phyloP scores from a whole-genome alignment of 257 asterid species.

The Gentiana dahurica region DNA sequence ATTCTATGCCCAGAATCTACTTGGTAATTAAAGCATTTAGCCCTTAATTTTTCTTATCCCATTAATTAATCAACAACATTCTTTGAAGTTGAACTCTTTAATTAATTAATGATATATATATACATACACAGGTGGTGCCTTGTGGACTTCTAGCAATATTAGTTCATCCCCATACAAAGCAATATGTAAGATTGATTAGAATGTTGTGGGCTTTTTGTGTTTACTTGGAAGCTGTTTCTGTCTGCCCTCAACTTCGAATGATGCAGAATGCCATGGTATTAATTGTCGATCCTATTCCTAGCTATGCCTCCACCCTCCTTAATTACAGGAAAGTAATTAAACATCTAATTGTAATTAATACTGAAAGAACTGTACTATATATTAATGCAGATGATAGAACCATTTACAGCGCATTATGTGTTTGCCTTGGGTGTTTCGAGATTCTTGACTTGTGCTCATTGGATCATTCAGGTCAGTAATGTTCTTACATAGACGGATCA shows the following conservation, averaged over 20 bases:
- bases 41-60: no score
- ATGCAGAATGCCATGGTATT: constrained; percentile 78
- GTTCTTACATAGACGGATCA: not conserved
- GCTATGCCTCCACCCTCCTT: no score
- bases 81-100: not conserved
- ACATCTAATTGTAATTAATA: no score
- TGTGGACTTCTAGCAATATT: constrained; percentile 46
- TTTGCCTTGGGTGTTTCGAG: constrained; percentile 85
- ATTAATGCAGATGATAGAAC: constrained; percentile 62
- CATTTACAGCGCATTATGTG: constrained; percentile 85
- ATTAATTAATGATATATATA: not conserved
- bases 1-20: constrained; percentile 51
- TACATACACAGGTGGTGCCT: constrained; percentile 41
- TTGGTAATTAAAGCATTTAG: constrained; percentile 33
- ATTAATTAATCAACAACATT: no score
- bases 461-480: constrained; percentile 72
- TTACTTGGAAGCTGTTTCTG: constrained; percentile 74
- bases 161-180: constrained; percentile 51
- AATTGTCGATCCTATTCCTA: no score
- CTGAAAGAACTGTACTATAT: no score
- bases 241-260: constrained; percentile 87
- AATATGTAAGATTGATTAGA: constrained; percentile 24
- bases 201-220: constrained; percentile 77
- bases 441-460: constrained; percentile 82
- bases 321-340: no score